phyloP scores from a whole-genome alignment of 495 filamentous ascomycete genomes.

The Trypethelium eluteriae region DNA sequence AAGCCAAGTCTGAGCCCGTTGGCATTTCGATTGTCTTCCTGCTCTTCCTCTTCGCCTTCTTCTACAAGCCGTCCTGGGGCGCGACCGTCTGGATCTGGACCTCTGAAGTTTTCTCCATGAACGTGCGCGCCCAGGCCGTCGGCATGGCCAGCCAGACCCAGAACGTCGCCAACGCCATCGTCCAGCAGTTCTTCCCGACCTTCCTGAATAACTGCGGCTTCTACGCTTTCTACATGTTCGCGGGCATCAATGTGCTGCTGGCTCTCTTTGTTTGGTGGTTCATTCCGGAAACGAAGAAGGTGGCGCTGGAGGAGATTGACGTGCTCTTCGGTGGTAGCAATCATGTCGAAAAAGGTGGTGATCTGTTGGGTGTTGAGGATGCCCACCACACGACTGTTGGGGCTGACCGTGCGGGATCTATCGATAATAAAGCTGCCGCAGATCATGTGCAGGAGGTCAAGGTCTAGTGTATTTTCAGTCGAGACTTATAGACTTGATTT shows the following conservation, averaged over 20 bases:
- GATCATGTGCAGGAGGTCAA: conserved; percentile 4
- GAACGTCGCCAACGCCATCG: conserved; percentile 57
- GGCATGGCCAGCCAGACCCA: conserved; percentile 61
- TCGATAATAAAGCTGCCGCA: neutral
- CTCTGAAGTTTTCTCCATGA: conserved; percentile 58
- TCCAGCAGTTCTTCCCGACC: conserved; percentile 60
- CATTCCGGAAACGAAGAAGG: conserved; percentile 65
- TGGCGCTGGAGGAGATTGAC: conserved; percentile 60
- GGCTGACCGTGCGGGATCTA: neutral
- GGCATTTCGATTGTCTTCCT: conserved; percentile 58
- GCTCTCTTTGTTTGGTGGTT: conserved; percentile 68
- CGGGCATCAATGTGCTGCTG: conserved; percentile 49
- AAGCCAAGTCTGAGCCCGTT: conserved; percentile 48
- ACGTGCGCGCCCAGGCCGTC: conserved; percentile 59
- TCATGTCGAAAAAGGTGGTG: conserved; percentile 47
- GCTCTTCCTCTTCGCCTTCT: conserved; percentile 58
- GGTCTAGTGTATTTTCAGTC: neutral
- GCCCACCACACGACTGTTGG: neutral
- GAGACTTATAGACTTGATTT: too few species aligned
- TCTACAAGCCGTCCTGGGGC: conserved; percentile 64
- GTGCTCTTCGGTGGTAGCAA: conserved; percentile 52
- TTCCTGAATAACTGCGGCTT: conserved; percentile 53
- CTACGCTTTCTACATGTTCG: conserved; percentile 48
- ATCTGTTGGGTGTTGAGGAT: conserved; percentile 5
- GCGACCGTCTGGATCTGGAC: conserved; percentile 64